Percentiles rank a stretch among this genome's conserved stretches.
These are phyloP conservation scores for Misopates orontium DNA, from an alignment of 257 asterid species.

Conservation along the genomic window DNA sequence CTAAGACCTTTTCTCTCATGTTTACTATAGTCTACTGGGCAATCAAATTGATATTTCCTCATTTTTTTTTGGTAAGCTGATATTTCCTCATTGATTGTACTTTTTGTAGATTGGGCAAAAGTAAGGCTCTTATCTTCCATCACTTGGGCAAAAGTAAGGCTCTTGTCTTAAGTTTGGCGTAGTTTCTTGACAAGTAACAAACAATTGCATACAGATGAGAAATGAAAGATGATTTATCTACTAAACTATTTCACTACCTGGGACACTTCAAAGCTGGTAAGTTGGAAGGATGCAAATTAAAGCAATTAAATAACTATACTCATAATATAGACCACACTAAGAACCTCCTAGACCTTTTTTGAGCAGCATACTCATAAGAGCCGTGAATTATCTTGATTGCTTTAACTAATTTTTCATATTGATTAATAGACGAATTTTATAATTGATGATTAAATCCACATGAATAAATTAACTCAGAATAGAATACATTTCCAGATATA, in stretches of 20 bases:
- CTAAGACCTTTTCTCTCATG: too few species aligned
- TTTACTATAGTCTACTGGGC: too few species aligned
- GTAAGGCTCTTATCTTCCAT: too few species aligned
- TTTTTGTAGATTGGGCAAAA: too few species aligned
- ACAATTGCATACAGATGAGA: not conserved
- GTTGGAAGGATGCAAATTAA: not conserved
- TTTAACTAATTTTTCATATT: not conserved
- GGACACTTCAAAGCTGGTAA: not conserved
- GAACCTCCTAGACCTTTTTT: slow-evolving; percentile 1
- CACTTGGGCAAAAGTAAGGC: too few species aligned
- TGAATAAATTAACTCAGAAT: not conserved
- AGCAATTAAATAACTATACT: not conserved
- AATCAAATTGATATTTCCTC: too few species aligned
- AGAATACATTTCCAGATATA: not conserved
- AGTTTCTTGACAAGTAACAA: not conserved
- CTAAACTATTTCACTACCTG: not conserved
- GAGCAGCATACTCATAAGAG: slow-evolving; percentile 1
- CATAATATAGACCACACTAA: not conserved
- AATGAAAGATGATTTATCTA: not conserved
- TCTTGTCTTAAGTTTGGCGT: too few species aligned
- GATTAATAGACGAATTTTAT: not conserved
- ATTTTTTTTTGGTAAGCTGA: too few species aligned
- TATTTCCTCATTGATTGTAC: too few species aligned
- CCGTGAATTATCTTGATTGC: not conserved
- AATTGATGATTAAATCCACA: slow-evolving; percentile 6